Base-by-base conservation (phyloP, 345 rosid genomes). In the Adansonia digitata region DNA sequence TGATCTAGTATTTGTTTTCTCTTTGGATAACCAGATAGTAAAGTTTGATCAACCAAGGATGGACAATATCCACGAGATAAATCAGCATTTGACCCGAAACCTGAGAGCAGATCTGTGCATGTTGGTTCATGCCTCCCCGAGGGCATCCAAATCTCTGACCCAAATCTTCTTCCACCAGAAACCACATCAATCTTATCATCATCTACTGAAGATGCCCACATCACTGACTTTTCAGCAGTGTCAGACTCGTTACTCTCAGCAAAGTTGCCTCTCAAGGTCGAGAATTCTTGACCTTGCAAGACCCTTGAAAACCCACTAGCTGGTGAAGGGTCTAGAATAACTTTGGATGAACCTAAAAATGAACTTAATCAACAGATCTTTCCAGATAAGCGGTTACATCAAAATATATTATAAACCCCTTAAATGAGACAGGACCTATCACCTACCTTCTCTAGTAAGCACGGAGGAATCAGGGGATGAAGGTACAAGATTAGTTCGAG, bases 241-340 rank as follows among this genome's bases (percentile, higher is more conserved):
- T 87, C 93, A 71, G 80, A 80, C 59, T 84, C 92, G 4, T 80
- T 78, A 71, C 78, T 85, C 76, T 82, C 88, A 2, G 83, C 59
- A 79, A 77, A 83, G 68, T 82, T 87, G 67, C 88, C 81, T 82
- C 91, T 85, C 85, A 86, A 88, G 94, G 93, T 81, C 80, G 87
- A 22, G 69, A 78, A 84, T 84, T 90, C 94, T 87, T 88, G 94
- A 84, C 90, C 91, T 88, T 87, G 91, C 87, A 90, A 84, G 90
- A 86, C 90, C 88, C 88, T 92, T 31, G 95, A 82, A 68, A 84
- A 84, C 43, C 85, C 90, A 78, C 81, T 84, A 35, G 84, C 77
- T 3, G 86, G 77, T 75, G 84, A 81, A 85, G 90, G 89, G 89
- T 86, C 96, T 80, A 77, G 76, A 69, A 77, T 83, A 31, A 80